These are phyloP conservation scores for Radiomyces spectabilis DNA, from an alignment of 192 early-diverging fungal species.

Conservation along the genomic window DNA sequence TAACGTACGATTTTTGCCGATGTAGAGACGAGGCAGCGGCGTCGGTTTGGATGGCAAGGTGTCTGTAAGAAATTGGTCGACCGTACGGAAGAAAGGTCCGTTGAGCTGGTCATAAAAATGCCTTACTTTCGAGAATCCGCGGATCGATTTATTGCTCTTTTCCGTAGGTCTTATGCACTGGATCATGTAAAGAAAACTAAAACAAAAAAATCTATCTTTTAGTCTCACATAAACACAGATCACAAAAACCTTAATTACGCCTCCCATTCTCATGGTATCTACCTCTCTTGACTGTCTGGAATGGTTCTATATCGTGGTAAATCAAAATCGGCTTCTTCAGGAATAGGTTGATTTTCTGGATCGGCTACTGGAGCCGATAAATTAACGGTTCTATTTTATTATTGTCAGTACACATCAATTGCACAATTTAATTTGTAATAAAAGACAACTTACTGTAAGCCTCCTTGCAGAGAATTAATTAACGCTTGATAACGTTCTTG, in stretches of 20 bases:
- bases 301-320: too few species aligned
- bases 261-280: too few species aligned
- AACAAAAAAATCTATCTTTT: background rate
- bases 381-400: background rate
- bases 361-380: too few species aligned
- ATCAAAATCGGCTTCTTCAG: too few species aligned
- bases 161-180: conserved; percentile 2
- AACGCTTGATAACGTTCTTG: background rate
- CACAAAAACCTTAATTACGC: background rate
- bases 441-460: background rate
- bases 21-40: conserved; percentile 23
- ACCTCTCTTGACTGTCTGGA: too few species aligned
- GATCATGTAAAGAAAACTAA: conserved; percentile 8
- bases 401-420: background rate
- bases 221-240: background rate
- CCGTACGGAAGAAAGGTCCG: conserved; percentile 4
- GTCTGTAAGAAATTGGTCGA: background rate
- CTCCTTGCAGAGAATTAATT: background rate
- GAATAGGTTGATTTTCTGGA: too few species aligned
- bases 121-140: conserved; percentile 1
- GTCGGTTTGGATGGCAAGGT: background rate
- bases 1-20: conserved; percentile 26
- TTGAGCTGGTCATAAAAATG: conserved; percentile 4
- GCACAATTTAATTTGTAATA: background rate
- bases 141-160: background rate